phyloP scores from a whole-genome alignment of 441 rosid species.

The Dalechampia spathulata region DNA sequence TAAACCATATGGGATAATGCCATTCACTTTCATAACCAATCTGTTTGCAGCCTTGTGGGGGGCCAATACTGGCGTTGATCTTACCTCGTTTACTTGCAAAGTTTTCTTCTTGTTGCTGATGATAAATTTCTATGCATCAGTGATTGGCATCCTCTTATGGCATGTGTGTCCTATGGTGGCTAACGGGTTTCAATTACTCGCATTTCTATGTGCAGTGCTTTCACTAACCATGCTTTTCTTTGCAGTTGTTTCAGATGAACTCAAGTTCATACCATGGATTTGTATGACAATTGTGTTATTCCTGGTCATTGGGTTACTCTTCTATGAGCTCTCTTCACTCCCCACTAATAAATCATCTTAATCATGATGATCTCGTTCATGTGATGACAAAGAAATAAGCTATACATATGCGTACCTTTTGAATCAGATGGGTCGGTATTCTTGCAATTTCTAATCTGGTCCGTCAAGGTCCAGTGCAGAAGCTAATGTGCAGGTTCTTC shows the following conservation, averaged over 20 bases:
- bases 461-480: no score
- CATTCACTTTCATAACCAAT: constrained; percentile 6
- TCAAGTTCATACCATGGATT: constrained; percentile 4
- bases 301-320: background rate
- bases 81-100: background rate
- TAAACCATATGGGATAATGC: background rate
- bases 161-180: background rate
- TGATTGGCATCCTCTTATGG: background rate
- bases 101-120: background rate
- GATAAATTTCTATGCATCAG: constrained; percentile 1
- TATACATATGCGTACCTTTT: no score
- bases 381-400: no score
- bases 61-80: background rate
- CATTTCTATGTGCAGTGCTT: constrained; percentile 1
- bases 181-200: background rate
- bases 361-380: background rate
- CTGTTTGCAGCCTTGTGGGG: background rate
- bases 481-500: no score
- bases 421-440: no score
- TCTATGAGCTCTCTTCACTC: constrained; percentile 5
- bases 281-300: background rate
- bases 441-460: no score
- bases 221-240: constrained; percentile 2
- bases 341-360: background rate
- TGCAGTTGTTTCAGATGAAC: constrained; percentile 4